Percentiles rank a stretch among this genome's conserved stretches.
Conservation (phyloP, 345 rosid genomes). For the Brassica incana region DNA sequence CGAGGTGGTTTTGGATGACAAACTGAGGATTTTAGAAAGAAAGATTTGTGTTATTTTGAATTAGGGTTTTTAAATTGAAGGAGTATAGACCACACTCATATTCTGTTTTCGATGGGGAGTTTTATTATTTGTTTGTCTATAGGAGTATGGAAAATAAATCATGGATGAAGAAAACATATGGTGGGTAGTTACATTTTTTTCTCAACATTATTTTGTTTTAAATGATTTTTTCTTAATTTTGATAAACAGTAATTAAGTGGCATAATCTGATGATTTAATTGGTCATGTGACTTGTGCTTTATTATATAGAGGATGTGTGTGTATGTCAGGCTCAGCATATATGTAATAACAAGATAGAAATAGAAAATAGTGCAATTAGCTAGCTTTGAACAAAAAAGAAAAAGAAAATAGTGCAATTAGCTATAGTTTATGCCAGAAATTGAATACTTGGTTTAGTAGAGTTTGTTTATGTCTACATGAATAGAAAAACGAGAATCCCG, state of each 20-base stretch:
- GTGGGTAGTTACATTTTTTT: too few relatives aligned
- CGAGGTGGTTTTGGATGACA: neutral
- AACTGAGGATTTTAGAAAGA: neutral
- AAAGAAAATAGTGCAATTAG: conserved; percentile 8
- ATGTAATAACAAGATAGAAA: neutral
- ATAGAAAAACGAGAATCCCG: conserved; percentile 23
- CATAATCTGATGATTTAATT: too few relatives aligned
- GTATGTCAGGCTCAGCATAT: neutral
- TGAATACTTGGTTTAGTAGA: conserved; percentile 5
- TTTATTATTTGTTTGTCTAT: neutral
- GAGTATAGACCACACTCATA: neutral
- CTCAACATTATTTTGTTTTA: too few relatives aligned
- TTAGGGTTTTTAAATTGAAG: neutral
- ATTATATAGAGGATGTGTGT: too few relatives aligned
- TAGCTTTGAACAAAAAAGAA: neutral
- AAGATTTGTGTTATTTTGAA: neutral
- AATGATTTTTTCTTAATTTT: too few relatives aligned
- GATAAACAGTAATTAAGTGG: too few relatives aligned
- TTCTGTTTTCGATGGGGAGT: neutral
- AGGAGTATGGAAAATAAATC: neutral
- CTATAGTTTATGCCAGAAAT: conserved; percentile 16
- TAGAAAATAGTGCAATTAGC: conserved; percentile 10
- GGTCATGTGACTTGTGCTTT: too few relatives aligned
- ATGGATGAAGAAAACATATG: too few relatives aligned
- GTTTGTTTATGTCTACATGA: conserved; percentile 2